Evolutionary conservation across 1,284 basidiomycete species (phyloP), one percentile per base, ranked within the genome.

Genomic region (Leccinum pachyderme): DNA sequence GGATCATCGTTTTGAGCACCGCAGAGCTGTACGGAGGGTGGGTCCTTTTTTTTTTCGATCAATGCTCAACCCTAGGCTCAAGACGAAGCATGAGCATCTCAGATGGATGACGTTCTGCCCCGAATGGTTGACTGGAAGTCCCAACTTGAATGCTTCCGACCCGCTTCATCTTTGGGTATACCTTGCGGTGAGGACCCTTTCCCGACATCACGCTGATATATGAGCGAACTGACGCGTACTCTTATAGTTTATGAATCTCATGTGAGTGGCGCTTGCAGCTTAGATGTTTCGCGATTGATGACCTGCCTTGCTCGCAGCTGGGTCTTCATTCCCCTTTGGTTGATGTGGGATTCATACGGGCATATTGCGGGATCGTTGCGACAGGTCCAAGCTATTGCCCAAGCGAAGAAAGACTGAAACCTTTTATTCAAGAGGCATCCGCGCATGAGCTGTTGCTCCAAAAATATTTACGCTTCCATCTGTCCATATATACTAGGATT

Each of bases 91-190:
- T 37, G 37, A 15, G 45, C 44, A 13, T 39, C 25, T 29, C 51
- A 88, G 87, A 27, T 91, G 84, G 83, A 91, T 92, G 88, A 92
- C 88, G 3, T 91, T 91, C 72, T 85, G 83, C 64, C 90, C 89
- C 1, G 89, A 92, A 70, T 93, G 91, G 91, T 73, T 93, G 54
- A 86, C 81, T 1, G 89, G 87, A 32, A 88, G 82, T 61, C 82
- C 84, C 1, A 86, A 79, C 63, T 72, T 93, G 54, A 78, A 87
- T 63, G 89, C 83, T 0, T 85, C 83, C 1, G 89, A 91, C 62
- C 72, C 76, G 45, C 72, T 84, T 45, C 74, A 79, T 61, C 70
- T 83, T 54, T 81, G 79, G 83, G 75, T 82, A 47, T 81, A 84
- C 68, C 75, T 82, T 45, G 60, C 77, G 58, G 78, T 80, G 44